Base-by-base conservation (phyloP, 148 eudicot genomes). In the Linanthus parryae region DNA sequence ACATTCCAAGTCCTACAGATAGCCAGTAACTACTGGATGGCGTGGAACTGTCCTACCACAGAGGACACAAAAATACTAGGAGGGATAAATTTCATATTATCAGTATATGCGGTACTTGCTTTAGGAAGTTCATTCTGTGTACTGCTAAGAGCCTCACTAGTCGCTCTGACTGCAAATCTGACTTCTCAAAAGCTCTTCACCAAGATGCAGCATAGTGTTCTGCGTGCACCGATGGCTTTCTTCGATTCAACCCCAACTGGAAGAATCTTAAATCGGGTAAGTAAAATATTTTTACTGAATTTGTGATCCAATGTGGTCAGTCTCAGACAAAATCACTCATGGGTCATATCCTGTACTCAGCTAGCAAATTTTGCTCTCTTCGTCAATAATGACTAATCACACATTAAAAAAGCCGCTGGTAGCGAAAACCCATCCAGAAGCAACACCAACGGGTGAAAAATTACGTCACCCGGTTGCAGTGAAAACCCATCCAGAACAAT, bases 11-110 rank as follows among this genome's bases (percentile, higher is more conserved):
- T 69, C 39, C 47, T 94, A 52, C 99, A 94, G 67, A 76, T 94
- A 44, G 74, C 81, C 5, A 88, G 96, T 75, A 94, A 88, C 51
- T 94, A 94, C 53, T 94, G 99, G 99, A 88, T 94, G 87, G 94
- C 99, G 9, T 94, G 95, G 96, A 78, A 91, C 30, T 88, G 91
- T 78, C 99, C 88, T 38, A 47, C 88, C 0, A 66, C 79, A 29
- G 73, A 68, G 34, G 78, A 63, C 6, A 64, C 53, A 30, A 68
- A 69, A 61, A 74, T 78, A 24, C 21, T 67, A 35, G 41, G 56
- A 6, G 74, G 75, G 59, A 84, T 94, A 82, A 52, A 74, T 55
- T 76, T 58, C 44, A 57, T 94, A 51, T 51, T 94, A 48, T 61
- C 82, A 4, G 55, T 94, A 20, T 94, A 94, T 58, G 56, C 73